Base-by-base conservation (phyloP, 1,139 yeast species). In the Geotrichum australiense region DNA sequence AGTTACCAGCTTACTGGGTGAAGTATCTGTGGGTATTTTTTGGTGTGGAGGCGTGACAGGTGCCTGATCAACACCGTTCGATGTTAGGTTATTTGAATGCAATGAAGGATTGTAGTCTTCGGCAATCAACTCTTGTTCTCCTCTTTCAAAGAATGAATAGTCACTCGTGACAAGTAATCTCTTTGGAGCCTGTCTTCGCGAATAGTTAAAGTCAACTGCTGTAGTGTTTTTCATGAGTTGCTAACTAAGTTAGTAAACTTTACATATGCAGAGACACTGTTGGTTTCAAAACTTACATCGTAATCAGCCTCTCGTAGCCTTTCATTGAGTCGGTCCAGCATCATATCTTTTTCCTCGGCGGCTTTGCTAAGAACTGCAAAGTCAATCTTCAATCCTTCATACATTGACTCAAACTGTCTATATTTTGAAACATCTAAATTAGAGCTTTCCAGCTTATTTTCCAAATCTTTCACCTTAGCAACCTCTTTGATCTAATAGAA, bases 1-100 rank as follows among this genome's bases (percentile, higher is more conserved):
- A 10, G 41, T 29, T 12, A 30, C 37, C 8, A 41, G 25, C 29
- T 37, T 41, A 11, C 14, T 19, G 8, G 44, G 44, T 2, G 44
- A 41, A 12, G 41, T 32, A 3, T 41, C 37, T 10, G 26, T 19
- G 7, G 38, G 37, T 14, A 37, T 37, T 14, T 41, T 37, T 28
- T 41, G 44, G 28, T 41, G 23, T 19, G 41, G 44, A 11, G 44
- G 44, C 3, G 44, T 41, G 5, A 41, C 27, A 12, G 38, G 41
- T 16, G n/a, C 14, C 8, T 26, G 25, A 14, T 20, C 41, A 27
- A 32, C 11, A 4, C 25, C 31, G 18, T 34, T 35, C 4, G 32
- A 20, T 5, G 14, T 15, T 10, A 38, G 18, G 15, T n/a, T 7
- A 21, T 28, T 18, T 22, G 26, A 25, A 6, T 29, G 18, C 5